phyloP scores from a whole-genome alignment of 2,329 filamentous ascomycete genomes.

The Hymenoscyphus scutula region DNA sequence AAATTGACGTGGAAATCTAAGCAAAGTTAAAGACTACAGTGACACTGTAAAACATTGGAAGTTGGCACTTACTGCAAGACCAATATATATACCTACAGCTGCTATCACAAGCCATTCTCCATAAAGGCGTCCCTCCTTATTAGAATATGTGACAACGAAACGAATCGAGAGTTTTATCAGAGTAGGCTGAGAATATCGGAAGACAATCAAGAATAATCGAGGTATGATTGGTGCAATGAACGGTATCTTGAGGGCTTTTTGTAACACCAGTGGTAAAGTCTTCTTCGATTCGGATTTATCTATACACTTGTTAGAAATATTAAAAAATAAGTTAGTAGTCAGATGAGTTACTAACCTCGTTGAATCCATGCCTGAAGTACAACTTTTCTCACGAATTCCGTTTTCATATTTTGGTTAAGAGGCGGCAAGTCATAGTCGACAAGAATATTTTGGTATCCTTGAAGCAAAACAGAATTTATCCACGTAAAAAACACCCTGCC shows the following conservation, averaged over 20 bases:
- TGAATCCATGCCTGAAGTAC: constrained; percentile 21
- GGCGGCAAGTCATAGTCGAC: constrained; percentile 23
- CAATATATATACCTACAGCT: neutral
- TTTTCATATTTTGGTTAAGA: constrained; percentile 18
- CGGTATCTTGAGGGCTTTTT: neutral
- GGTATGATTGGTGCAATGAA: neutral
- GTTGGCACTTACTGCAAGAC: neutral
- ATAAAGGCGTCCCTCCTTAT: neutral
- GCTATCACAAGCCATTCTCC: constrained; percentile 2
- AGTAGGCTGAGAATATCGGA: neutral
- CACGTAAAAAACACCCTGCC: constrained; percentile 24
- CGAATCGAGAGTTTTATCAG: neutral
- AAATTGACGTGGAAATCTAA: constrained; percentile 2
- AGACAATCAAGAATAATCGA: neutral
- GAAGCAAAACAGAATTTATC: constrained; percentile 27
- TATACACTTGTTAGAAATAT: constrained; percentile 12
- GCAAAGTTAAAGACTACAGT: neutral
- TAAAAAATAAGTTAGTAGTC: neutral
- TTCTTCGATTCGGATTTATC: constrained; percentile 26
- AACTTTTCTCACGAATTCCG: constrained; percentile 18
- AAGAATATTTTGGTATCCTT: constrained; percentile 25
- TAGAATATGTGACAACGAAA: neutral
- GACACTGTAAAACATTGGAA: neutral
- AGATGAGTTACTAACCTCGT: constrained; percentile 20
- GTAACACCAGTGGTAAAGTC: constrained; percentile 27